Evolutionary conservation across 345 rosid species (phyloP).

Genomic region (Gossypium anomalum): DNA sequence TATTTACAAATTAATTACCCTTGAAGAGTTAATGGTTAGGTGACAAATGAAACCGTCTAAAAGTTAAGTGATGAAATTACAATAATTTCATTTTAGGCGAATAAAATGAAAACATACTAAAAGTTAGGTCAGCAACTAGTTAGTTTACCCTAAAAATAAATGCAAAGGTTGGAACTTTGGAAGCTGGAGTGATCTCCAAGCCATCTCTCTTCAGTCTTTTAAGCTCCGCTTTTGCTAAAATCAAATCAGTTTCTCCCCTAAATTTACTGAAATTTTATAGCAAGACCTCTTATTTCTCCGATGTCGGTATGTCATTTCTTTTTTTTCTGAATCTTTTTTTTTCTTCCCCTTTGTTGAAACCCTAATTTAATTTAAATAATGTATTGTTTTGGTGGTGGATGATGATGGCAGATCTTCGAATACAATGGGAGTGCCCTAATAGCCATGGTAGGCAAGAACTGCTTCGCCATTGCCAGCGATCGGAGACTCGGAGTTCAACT

Average conservation of each 20-base stretch:
- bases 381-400: constrained; percentile 3
- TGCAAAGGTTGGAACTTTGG: neutral
- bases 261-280: neutral
- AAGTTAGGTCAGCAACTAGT: no score
- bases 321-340: neutral
- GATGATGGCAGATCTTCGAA: constrained; percentile 69
- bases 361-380: neutral
- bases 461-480: constrained; percentile 97
- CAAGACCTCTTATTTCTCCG: constrained; percentile 11
- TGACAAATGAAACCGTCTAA: no score
- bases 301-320: constrained; percentile 49
- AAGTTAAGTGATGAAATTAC: accelerated
- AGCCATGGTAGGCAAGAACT: constrained; percentile 99
- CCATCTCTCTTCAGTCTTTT: neutral
- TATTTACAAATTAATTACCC: no score
- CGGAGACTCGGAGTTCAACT: constrained; percentile 91
- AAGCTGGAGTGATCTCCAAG: neutral
- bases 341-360: neutral
- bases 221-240: neutral
- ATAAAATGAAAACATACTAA: no score
- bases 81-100: no score
- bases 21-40: no score
- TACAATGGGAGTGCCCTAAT: constrained; percentile 98
- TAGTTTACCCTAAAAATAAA: neutral
- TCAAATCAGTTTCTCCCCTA: neutral